Conservation (phyloP, 2,329 filamentous ascomycete species). For the Diaporthe eres region DNA sequence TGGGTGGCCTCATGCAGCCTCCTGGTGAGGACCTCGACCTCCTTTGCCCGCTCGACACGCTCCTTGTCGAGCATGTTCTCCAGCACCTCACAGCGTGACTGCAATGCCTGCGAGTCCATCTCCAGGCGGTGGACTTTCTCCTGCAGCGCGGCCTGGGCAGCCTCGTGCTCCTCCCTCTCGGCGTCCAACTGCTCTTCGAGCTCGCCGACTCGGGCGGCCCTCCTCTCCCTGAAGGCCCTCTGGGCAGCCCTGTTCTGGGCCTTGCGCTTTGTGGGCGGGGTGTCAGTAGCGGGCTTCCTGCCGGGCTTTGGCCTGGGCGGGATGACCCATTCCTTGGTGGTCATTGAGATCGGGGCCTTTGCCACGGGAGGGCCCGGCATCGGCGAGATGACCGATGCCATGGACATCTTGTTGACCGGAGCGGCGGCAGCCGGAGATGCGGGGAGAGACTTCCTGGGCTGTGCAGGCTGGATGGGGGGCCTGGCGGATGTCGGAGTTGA, state of each 20-base stretch:
- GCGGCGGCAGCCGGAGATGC: conserved; percentile 32
- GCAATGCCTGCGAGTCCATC: conserved; percentile 76
- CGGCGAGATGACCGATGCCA: conserved; percentile 63
- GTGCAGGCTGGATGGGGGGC: conserved; percentile 38
- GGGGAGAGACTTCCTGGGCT: conserved; percentile 40
- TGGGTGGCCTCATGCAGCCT: conserved; percentile 40
- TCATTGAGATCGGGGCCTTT: conserved; percentile 70
- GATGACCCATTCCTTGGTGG: conserved; percentile 88
- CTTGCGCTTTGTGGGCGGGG: conserved; percentile 92
- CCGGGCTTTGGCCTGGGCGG: conserved; percentile 90
- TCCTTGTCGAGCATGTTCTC: conserved; percentile 75
- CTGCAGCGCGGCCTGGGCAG: conserved; percentile 69
- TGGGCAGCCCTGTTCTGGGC: conserved; percentile 95
- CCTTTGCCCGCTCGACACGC: conserved; percentile 59
- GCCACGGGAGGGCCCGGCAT: conserved; percentile 55
- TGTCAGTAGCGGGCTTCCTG: conserved; percentile 93
- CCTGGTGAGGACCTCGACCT: conserved; percentile 38
- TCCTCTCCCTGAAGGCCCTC: conserved; percentile 88
- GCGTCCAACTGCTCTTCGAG: conserved; percentile 77
- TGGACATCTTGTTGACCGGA: conserved; percentile 59
- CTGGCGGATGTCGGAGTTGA: conserved; percentile 8
- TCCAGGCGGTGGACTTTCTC: conserved; percentile 73
- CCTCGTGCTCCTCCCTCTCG: conserved; percentile 69
- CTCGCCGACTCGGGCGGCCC: conserved; percentile 86
- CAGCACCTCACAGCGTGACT: conserved; percentile 71